These are phyloP conservation scores for Cutaneotrichosporon spelunceum DNA, from an alignment of 1,284 basidiomycete genomes.

Conservation along the genomic window DNA sequence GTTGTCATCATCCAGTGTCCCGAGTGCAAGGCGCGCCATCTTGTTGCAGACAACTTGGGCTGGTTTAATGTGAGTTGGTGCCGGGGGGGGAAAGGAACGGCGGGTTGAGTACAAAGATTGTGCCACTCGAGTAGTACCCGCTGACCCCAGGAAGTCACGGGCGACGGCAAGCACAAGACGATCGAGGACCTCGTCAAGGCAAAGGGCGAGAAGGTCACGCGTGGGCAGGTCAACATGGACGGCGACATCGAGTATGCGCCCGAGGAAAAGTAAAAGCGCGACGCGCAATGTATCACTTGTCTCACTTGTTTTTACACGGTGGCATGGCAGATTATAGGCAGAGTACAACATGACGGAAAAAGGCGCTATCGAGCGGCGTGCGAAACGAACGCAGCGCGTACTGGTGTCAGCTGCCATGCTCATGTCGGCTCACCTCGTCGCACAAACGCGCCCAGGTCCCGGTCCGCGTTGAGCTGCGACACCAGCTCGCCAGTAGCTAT, in stretches of 20 bases:
- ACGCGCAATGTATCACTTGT: constrained; percentile 1
- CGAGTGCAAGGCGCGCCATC: constrained; percentile 78
- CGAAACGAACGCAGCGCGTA: constrained; percentile 8
- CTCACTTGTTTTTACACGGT: neutral
- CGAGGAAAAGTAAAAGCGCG: constrained; percentile 3
- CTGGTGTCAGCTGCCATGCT: constrained; percentile 8
- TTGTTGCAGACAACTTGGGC: constrained; percentile 85
- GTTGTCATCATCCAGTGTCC: constrained; percentile 92
- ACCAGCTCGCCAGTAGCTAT: constrained; percentile 41
- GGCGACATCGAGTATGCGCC: constrained; percentile 53
- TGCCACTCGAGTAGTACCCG: neutral
- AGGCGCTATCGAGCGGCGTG: neutral
- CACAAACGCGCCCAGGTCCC: constrained; percentile 47
- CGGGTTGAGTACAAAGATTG: neutral
- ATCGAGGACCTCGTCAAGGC: constrained; percentile 75
- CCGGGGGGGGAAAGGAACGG: neutral
- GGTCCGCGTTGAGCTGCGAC: constrained; percentile 42
- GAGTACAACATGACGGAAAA: constrained; percentile 8
- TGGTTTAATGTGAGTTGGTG: constrained; percentile 65
- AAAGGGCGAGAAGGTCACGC: constrained; percentile 69
- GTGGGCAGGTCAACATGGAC: constrained; percentile 57
- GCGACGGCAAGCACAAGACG: constrained; percentile 68
- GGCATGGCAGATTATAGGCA: neutral
- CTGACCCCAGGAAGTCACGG: constrained; percentile 53
- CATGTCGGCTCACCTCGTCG: constrained; percentile 36